A percentile compares a stretch with the other conserved stretches of the same genome.
phyloP scores from a whole-genome alignment of 2,329 filamentous ascomycete genomes.

The Coniosporium tulheliwenetii region DNA sequence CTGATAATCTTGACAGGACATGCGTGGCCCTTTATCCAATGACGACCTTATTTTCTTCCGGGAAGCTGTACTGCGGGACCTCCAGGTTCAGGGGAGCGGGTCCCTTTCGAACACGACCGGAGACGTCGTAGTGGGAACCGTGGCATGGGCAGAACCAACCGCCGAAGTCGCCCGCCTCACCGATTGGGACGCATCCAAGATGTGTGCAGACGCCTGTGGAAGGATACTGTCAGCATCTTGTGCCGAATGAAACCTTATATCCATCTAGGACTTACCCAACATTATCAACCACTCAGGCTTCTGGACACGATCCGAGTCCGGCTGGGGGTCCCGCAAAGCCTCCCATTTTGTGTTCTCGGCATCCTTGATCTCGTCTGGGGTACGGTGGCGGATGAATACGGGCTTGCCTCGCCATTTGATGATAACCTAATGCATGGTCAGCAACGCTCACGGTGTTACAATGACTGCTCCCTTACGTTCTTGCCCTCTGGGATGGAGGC shows the following conservation, averaged over 20 bases:
- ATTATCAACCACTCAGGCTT: slow-evolving; percentile 98
- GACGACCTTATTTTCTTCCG: slow-evolving; percentile 71
- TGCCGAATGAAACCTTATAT: neutral
- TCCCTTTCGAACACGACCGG: slow-evolving; percentile 92
- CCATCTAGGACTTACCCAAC: slow-evolving; percentile 52
- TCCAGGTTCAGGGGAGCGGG: slow-evolving; percentile 96
- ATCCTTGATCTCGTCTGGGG: slow-evolving; percentile 80
- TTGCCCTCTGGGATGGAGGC: slow-evolving; percentile 92
- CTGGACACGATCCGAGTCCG: slow-evolving; percentile 87
- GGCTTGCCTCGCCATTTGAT: slow-evolving; percentile 99
- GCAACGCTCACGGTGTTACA: neutral
- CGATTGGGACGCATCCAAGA: slow-evolving; percentile 96
- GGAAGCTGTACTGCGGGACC: slow-evolving; percentile 84
- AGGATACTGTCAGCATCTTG: slow-evolving; percentile 11
- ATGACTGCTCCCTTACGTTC: slow-evolving; percentile 53
- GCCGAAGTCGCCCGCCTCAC: slow-evolving; percentile 93
- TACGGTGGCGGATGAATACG: slow-evolving; percentile 99
- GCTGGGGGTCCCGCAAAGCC: slow-evolving; percentile 76
- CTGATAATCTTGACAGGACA: too few species aligned
- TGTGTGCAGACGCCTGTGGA: slow-evolving; percentile 90
- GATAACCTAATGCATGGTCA: slow-evolving; percentile 49
- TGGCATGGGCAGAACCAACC: slow-evolving; percentile 99
- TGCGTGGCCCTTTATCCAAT: slow-evolving; percentile 57
- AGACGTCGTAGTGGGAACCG: slow-evolving; percentile 99
- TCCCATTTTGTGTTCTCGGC: slow-evolving; percentile 78